These are phyloP conservation scores for Suillus paluster DNA, from an alignment of 768 basidiomycete genomes.

Conservation along the genomic window DNA sequence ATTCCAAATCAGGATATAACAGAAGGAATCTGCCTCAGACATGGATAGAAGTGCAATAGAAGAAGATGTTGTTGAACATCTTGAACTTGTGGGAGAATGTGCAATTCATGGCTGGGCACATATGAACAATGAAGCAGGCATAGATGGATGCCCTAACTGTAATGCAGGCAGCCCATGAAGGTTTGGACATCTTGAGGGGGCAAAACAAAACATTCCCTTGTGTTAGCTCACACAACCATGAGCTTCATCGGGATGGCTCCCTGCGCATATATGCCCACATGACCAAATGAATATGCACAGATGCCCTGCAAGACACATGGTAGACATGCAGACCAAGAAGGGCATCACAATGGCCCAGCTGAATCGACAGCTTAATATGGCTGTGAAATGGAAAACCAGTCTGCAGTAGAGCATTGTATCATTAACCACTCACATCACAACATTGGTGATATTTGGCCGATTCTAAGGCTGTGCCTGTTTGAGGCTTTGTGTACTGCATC, in stretches of 20 bases:
- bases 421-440: not conserved
- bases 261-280: not conserved
- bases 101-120: no score
- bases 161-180: no score
- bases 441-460: slow-evolving; percentile 66
- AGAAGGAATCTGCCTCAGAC: no score
- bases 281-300: not conserved
- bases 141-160: no score
- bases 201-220: no score
- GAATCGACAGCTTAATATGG: not conserved
- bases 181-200: no score
- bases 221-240: not conserved
- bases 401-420: not conserved
- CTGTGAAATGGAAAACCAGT: not conserved
- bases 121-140: no score
- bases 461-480: slow-evolving; percentile 44
- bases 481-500: slow-evolving; percentile 30
- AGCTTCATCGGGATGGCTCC: not conserved
- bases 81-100: no score
- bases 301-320: not conserved
- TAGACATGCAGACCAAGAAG: not conserved
- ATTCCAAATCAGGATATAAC: no score
- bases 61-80: no score
- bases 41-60: no score
- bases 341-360: not conserved